Evolutionary conservation across 768 basidiomycete genomes (phyloP), one percentile per base, ranked within the genome.

Genomic region (Termitomyces sp.): DNA sequence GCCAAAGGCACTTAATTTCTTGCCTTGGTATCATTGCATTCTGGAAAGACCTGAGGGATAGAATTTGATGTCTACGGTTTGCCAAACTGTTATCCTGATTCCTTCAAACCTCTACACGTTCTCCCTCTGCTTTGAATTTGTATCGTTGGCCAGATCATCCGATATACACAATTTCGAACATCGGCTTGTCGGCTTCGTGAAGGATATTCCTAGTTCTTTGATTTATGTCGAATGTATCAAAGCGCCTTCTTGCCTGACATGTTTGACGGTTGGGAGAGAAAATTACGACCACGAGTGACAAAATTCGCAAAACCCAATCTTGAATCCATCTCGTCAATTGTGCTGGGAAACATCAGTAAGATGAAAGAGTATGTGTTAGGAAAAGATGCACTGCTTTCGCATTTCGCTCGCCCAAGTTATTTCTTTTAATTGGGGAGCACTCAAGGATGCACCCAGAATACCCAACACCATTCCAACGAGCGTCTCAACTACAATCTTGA

Each of bases 361-460:
- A 31, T 22, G 56, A 42, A 52, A 39, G 46, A 56, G n/a, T 22
- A 55, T 27, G 47, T 34, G 39, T 55, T 49, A n/a, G 10, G n/a
- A 44, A 22, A 31, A 7, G 31, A 71, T 83, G 63, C 63, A 92
- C 92, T 86, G 79, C 67, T 81, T 86, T 64, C 80, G 81, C 92
- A 94, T 94, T 72, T 95, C 92, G 63, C 88, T 91, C 18, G 90
- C 82, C 92, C 91, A 94, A 34, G 88, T 87, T 58, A 93, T 90
- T 64, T 92, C 89, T 63, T 87, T 90, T 34, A 93, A 71, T 32
- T 76, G 68, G 1, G 90, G 82, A 7, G 87, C 79, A 61, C 81
- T 86, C 58, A 90, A 64, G n/a, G 84, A 82, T 32, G 89, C 88
- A 7, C 90, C 92, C 3, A 92, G 57, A 20, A 83, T 85, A 22